These are phyloP conservation scores for Kodamaea alishanica DNA, from an alignment of 1,139 yeast species.

Conservation along the genomic window DNA sequence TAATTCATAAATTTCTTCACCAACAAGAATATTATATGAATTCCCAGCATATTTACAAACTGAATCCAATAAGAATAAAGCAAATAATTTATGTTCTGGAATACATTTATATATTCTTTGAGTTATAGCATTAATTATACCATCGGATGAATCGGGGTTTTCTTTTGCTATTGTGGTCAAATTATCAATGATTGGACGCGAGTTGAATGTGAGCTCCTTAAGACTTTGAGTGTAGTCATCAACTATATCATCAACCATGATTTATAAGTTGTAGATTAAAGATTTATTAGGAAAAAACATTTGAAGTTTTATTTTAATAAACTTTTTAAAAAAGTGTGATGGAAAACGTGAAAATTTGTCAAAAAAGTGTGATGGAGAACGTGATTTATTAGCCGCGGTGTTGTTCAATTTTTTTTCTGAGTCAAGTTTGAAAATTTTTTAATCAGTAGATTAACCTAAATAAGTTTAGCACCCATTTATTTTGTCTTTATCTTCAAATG, in stretches of 20 bases:
- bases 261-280: conserved; percentile 10
- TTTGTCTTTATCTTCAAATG: conserved; percentile 24
- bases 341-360: conserved; percentile 5
- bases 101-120: conserved; percentile 51
- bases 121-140: conserved; percentile 70
- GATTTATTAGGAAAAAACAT: conserved; percentile 9
- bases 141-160: conserved; percentile 70
- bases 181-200: conserved; percentile 83
- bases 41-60: conserved; percentile 86
- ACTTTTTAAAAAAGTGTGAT: conserved; percentile 1
- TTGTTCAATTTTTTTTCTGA: conserved; percentile 10
- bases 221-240: conserved; percentile 66
- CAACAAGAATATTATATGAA: conserved; percentile 77
- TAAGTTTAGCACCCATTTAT: conserved; percentile 5
- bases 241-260: conserved; percentile 11
- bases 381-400: conserved; percentile 15
- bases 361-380: conserved; percentile 4
- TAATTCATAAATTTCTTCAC: conserved; percentile 59
- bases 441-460: conserved; percentile 1
- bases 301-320: conserved; percentile 3
- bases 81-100: conserved; percentile 80
- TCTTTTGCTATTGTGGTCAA: conserved; percentile 88
- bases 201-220: conserved; percentile 78
- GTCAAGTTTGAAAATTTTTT: conserved; percentile 5
- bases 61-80: conserved; percentile 85